Base-by-base conservation (phyloP, 768 basidiomycete species). In the Atractiella rhizophila region DNA sequence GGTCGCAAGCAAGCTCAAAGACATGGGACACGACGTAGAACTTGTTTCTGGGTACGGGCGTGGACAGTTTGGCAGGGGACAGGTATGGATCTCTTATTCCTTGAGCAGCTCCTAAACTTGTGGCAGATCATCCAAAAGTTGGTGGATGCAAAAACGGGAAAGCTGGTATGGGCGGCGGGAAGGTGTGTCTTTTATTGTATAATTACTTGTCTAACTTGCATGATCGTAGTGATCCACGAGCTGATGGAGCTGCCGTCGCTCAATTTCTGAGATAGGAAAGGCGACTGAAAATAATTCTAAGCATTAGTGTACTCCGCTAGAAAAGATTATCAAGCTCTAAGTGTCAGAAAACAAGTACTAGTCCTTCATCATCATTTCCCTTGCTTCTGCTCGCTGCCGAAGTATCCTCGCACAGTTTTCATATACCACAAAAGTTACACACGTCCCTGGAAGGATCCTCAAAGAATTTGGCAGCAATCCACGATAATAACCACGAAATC, bases 401-500 rank as follows among this genome's bases (percentile, higher is more conserved):
- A n/a, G n/a, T n/a, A n/a, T n/a, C n/a, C n/a, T n/a, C n/a, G n/a
- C n/a, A n/a, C n/a, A n/a, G n/a, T n/a, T n/a, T 41, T 55, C 91
- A 56, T 96, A 98, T 16, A 94, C 85, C 28, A 96, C 88, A 50
- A 96, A 91, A 4, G 88, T 96, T 34, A 94, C 78, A 56, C 88
- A 94, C 3, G 88, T 96, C 23, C 88, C 91, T 0, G 91, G 91
- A 13, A 96, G 66, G 36, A 98, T 86, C 12, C 91, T 71, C 11
- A 98, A 72, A 20, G 91, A 68, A 54, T 94, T 96, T 21, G 82
- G 86, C 2, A 74, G 86, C 7, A 98, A 67, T 1, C 91, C 91
- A 36, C 86, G 77, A 60, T 94, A 98, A 57, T 96, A 96, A 1
- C 82, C 88, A 35, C 64, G 61, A 13, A 75, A 30, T 10, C 86